A percentile compares a stretch with the other conserved stretches of the same genome.
These are phyloP conservation scores for Xylaria curta DNA, from an alignment of 495 filamentous ascomycete species.

Conservation along the genomic window DNA sequence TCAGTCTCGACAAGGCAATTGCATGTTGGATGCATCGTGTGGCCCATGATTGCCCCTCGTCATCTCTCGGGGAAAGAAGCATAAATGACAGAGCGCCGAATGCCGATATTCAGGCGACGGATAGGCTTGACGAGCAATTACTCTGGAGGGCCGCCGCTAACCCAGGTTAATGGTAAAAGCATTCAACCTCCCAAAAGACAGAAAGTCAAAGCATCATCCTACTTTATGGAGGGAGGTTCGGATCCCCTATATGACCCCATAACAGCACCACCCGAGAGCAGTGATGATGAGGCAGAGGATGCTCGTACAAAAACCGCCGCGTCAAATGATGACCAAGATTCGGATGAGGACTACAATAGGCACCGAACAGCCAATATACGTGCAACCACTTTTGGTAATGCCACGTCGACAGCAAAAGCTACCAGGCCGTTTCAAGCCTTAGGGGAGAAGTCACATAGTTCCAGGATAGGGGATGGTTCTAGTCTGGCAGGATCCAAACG, in stretches of 20 bases:
- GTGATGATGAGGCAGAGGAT: constrained; percentile 32
- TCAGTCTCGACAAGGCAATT: not conserved
- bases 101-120: constrained; percentile 22
- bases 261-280: constrained; percentile 35
- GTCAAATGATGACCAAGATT: constrained; percentile 21
- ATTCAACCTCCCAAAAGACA: constrained; percentile 6
- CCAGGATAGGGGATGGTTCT: constrained; percentile 24
- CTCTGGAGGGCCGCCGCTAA: constrained; percentile 28
- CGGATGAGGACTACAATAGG: constrained; percentile 29
- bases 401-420: not conserved
- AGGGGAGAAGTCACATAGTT: not conserved
- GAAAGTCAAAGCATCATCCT: constrained; percentile 6
- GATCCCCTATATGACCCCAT: constrained; percentile 28
- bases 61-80: not conserved
- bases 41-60: not conserved
- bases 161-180: constrained; percentile 10
- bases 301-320: too few relatives aligned
- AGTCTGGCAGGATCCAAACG: constrained; percentile 39
- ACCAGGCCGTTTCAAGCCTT: not conserved
- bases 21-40: not conserved
- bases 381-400: constrained; percentile 29
- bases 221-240: not conserved
- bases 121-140: constrained; percentile 28
- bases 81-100: constrained; percentile 7
- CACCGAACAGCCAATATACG: constrained; percentile 31